Evolutionary conservation across 1,284 basidiomycete species (phyloP).

Genomic region (Neolentinus lepideus): DNA sequence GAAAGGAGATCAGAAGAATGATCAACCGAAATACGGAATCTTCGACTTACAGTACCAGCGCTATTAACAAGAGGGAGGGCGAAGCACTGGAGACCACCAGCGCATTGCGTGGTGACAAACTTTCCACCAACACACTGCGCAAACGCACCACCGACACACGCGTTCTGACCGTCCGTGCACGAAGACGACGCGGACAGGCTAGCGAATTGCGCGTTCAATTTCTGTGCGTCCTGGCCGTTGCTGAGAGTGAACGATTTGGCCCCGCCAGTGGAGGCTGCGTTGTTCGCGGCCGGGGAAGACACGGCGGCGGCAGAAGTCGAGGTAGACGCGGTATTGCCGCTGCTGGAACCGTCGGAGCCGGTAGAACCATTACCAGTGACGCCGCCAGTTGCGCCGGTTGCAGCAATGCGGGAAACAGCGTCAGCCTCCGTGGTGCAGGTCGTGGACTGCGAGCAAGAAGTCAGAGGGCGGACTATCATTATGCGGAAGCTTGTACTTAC

Average conservation of each 20-base stretch:
- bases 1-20: background rate
- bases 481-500: constrained; percentile 11
- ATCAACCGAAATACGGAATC: too few species aligned
- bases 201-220: constrained; percentile 42
- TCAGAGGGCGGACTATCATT: constrained; percentile 3
- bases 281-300: constrained; percentile 14
- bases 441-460: constrained; percentile 23
- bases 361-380: constrained; percentile 17
- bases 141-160: constrained; percentile 25
- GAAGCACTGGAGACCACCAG: constrained; percentile 32
- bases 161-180: constrained; percentile 40
- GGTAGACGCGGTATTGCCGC: constrained; percentile 6
- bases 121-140: constrained; percentile 37
- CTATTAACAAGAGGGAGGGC: constrained; percentile 55
- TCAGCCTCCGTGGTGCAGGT: constrained; percentile 47
- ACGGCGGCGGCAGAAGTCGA: constrained; percentile 12
- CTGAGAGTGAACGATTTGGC: constrained; percentile 24
- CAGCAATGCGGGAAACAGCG: constrained; percentile 41
- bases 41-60: constrained; percentile 30
- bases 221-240: constrained; percentile 43
- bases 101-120: constrained; percentile 37
- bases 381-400: constrained; percentile 40
- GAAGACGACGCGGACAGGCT: constrained; percentile 28
- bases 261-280: constrained; percentile 14
- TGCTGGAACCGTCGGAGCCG: constrained; percentile 4